A percentile compares a stretch with the other conserved stretches of the same genome.
Conservation (phyloP, 768 basidiomycete genomes). For the Mycena olivaceomarginata region DNA sequence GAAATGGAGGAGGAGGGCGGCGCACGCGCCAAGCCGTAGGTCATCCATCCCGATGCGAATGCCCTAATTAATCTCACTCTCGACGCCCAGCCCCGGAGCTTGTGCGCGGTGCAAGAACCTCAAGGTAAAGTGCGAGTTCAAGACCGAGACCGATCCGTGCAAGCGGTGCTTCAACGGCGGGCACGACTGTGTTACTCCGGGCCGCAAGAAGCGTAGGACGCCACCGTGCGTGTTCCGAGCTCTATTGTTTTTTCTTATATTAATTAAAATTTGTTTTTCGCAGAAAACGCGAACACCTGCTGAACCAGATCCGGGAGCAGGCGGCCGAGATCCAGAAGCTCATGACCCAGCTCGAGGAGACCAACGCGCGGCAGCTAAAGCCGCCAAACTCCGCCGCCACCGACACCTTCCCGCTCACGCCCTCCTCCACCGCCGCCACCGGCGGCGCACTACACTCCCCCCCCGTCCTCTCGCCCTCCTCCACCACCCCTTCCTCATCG, state of each 20-base stretch:
- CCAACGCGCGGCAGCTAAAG: slow-evolving; percentile 52
- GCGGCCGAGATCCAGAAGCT: slow-evolving; percentile 83
- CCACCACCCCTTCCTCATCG: slow-evolving; percentile 50
- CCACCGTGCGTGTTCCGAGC: slow-evolving; percentile 78
- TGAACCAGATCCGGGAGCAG: slow-evolving; percentile 85
- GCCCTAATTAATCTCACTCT: slow-evolving; percentile 18
- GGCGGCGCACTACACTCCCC: slow-evolving; percentile 56
- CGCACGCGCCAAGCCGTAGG: slow-evolving; percentile 66
- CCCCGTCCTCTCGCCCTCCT: slow-evolving; percentile 62
- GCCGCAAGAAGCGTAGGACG: slow-evolving; percentile 86
- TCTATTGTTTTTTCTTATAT: slow-evolving; percentile 11
- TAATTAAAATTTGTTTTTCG: slow-evolving; percentile 3
- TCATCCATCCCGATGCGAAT: slow-evolving; percentile 26
- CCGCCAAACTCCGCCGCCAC: slow-evolving; percentile 44
- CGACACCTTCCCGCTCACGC: slow-evolving; percentile 46
- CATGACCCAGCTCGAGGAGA: slow-evolving; percentile 79
- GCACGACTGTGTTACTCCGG: slow-evolving; percentile 88
- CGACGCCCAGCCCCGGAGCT: slow-evolving; percentile 69
- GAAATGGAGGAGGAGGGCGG: slow-evolving; percentile 60
- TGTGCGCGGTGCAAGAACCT: slow-evolving; percentile 82
- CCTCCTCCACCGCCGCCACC: slow-evolving; percentile 44
- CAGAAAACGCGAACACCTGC: slow-evolving; percentile 89
- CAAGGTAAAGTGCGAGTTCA: slow-evolving; percentile 88
- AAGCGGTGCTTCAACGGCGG: slow-evolving; percentile 83
- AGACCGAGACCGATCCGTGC: slow-evolving; percentile 82